Conservation (phyloP, 441 rosid genomes). For the Adansonia rubrostipa region DNA sequence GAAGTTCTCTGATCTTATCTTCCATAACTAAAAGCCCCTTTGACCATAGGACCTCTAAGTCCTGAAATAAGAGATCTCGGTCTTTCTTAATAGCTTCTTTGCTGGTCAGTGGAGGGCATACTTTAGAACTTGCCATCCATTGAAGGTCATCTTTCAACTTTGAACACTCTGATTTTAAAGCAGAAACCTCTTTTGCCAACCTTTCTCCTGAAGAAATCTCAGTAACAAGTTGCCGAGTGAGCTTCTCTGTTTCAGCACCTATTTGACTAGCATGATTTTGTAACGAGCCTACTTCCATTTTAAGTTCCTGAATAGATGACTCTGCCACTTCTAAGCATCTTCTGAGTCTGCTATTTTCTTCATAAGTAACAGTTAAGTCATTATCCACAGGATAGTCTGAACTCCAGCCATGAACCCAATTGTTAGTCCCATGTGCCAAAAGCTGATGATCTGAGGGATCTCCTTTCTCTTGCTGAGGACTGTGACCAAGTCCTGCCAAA, state of each 20-base stretch:
- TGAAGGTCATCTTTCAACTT: slow-evolving; percentile 77
- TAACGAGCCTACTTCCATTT: slow-evolving; percentile 70
- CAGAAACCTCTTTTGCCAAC: slow-evolving; percentile 76
- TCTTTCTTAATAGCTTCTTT: slow-evolving; percentile 42
- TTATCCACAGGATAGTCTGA: slow-evolving; percentile 70
- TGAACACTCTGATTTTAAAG: slow-evolving; percentile 77
- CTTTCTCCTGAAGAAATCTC: slow-evolving; percentile 91
- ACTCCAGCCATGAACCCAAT: slow-evolving; percentile 77
- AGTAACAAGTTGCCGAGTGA: slow-evolving; percentile 72
- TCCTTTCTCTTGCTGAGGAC: slow-evolving; percentile 60
- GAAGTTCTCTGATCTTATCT: slow-evolving; percentile 75
- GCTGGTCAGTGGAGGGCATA: slow-evolving; percentile 41
- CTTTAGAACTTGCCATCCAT: slow-evolving; percentile 45
- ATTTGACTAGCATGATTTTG: slow-evolving; percentile 79
- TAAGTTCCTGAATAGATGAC: slow-evolving; percentile 77
- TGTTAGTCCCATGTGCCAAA: slow-evolving; percentile 51
- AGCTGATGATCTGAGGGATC: slow-evolving; percentile 58
- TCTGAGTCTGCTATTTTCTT: slow-evolving; percentile 84
- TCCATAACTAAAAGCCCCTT: slow-evolving; percentile 74
- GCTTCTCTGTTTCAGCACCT: slow-evolving; percentile 68
- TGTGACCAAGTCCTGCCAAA: slow-evolving; percentile 70
- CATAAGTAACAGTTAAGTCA: slow-evolving; percentile 65
- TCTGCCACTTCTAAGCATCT: slow-evolving; percentile 83
- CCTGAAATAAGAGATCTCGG: slow-evolving; percentile 50
- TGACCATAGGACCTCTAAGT: slow-evolving; percentile 61